Evolutionary conservation across 306 rosid genomes (phyloP), one percentile per base, ranked within the genome.

Genomic region (Sophora flavescens): DNA sequence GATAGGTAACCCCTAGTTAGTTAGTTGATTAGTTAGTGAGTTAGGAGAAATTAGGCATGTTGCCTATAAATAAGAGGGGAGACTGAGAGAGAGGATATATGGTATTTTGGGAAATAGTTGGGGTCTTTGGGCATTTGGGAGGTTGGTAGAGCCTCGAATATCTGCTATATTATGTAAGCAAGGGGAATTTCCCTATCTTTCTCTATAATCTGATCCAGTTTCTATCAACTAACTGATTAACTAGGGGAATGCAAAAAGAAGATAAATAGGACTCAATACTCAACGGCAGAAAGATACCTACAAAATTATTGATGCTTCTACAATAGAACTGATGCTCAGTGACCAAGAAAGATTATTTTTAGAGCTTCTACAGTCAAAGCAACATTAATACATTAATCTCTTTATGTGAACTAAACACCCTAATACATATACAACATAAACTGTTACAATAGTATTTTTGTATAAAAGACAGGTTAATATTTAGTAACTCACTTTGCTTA

Each of bases 311-410:
- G 15, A 13, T 12, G 47, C 60, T 13, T 57, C 57, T 51, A 59
- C 22, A 16, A 38, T 33, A 33, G 7, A 74, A 33, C 32, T 16
- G 13, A 63, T 50, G 61, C 62, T 60, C 45, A 48, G 1, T 33
- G 33, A 78, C 47, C 42, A 42, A 13, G 66, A 60, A 62, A 35
- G 63, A 48, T 18, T 32, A 8, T 14, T 80, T 80, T 54, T 18
- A 18, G 60, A 63, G 14, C 53, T 65, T 65, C 10, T 65, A 4
- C 18, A 56, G 39, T 28, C 76, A 80, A 78, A 47, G 70, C 28
- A 61, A 30, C 72, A 61, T 1, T 70, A 38, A 53, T 41, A 14
- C 22, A 57, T 53, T 73, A 16, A 36, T 57, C 4, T 11, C 38
- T 58, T n/a, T 33, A 22, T 66, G 53, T 57, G 54, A 76, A 71